Base-by-base conservation (phyloP, 2,329 filamentous ascomycete genomes). In the Diplodia seriata region DNA sequence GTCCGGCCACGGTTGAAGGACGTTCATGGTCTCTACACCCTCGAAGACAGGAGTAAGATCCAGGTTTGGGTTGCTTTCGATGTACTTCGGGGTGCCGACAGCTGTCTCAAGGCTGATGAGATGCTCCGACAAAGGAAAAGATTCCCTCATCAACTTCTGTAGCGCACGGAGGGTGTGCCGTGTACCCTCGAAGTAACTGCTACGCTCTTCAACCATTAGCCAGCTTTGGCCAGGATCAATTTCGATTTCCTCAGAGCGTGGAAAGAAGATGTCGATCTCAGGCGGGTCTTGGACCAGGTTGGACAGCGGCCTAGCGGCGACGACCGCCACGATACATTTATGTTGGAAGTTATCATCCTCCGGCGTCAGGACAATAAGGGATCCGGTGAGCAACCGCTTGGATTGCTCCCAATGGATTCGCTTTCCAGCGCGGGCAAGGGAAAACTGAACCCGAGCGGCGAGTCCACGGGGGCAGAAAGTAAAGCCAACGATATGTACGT, bases 121-220 rank as follows among this genome's bases (percentile, higher is more conserved):
- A 72, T 92, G 87, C 59, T 90, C 85, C 54, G 85, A 83, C 1
- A 92, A 78, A 0, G 85, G 82, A n/a, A 90, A 90, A 78, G 79
- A 78, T 78, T 91, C 89, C 69, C 77, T 76, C 68, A 79, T 84
- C 79, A 86, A 76, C 79, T 88, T 83, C 80, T 97, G 92, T 1
- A 97, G 79, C 0, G 91, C 90, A 15, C 86, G 81, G 75, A 97
- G 83, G 0, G 89, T 90, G 75, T 97, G 88, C 0, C 91, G 85
- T 47, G 87, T 84, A 0, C 91, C 87, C 76, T 97, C 94, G 70
- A 88, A 97, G 75, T 93, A 97, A 0, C 91, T 89, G 0, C 79
- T 78, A 3, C 89, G 85, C 1, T 90, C 85, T 74, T 97, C 92
- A 0, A 97, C 80, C 91, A 97, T 97, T 12, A 94, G 78, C 76